A percentile compares a stretch with the other conserved stretches of the same genome.
These are phyloP conservation scores for Melocanna baccifera DNA, from an alignment of 176 grass and related monocot species.

Conservation along the genomic window DNA sequence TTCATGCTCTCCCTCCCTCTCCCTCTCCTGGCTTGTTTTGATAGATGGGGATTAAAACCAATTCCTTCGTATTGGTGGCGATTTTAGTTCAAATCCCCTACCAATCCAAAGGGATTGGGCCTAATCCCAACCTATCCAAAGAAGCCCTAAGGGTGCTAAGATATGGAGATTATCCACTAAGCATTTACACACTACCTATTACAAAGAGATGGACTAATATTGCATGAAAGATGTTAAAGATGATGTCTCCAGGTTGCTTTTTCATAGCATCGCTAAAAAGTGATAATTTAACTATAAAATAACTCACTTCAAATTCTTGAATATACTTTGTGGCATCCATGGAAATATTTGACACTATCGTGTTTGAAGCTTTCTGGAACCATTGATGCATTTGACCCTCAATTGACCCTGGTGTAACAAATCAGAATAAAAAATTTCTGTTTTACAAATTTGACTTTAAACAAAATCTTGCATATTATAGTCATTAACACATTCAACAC, in stretches of 20 bases:
- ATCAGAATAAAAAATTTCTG: constrained; percentile 24
- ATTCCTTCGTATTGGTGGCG: neutral
- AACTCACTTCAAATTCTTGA: constrained; percentile 75
- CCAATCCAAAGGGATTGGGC: no score
- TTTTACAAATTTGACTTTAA: constrained; percentile 9
- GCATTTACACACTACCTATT: constrained; percentile 4
- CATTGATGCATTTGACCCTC: constrained; percentile 61
- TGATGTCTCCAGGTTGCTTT: neutral
- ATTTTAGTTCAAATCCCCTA: no score
- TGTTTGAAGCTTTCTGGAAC: constrained; percentile 70
- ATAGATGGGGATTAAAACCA: no score
- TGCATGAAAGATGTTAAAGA: neutral
- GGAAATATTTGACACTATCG: constrained; percentile 57
- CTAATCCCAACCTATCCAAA: neutral
- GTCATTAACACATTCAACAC: constrained; percentile 15
- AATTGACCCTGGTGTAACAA: constrained; percentile 54
- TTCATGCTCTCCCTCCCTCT: neutral
- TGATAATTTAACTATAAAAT: constrained; percentile 8
- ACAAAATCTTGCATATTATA: constrained; percentile 1
- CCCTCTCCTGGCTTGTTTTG: neutral
- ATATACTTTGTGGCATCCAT: constrained; percentile 62
- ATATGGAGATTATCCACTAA: neutral
- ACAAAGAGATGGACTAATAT: neutral
- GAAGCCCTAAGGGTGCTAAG: neutral
- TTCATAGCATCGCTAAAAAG: constrained; percentile 4